These are phyloP conservation scores for Quaeritorhiza haematococci DNA, from an alignment of 371 early-diverging fungal genomes.

Conservation along the genomic window DNA sequence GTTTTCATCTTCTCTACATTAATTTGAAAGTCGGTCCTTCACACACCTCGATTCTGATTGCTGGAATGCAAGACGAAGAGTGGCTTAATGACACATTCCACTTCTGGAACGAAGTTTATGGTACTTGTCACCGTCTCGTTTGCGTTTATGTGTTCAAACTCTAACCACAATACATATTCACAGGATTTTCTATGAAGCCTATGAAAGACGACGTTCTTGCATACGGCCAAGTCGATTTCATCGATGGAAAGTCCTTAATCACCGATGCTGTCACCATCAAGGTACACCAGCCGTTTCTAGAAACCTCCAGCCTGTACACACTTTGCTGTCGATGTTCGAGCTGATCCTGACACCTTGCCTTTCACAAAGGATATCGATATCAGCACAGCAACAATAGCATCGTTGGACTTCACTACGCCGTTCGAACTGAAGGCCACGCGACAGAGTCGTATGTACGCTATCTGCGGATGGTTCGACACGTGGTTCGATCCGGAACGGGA, in stretches of 20 bases:
- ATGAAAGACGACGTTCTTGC: conserved; percentile 83
- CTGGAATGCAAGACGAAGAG: conserved; percentile 90
- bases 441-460: conserved; percentile 83
- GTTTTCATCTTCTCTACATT: conserved; percentile 20
- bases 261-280: conserved; percentile 70
- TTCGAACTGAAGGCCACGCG: conserved; percentile 73
- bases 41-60: conserved; percentile 83
- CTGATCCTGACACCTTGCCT: neutral
- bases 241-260: conserved; percentile 73
- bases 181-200: conserved; percentile 82
- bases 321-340: neutral
- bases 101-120: conserved; percentile 48
- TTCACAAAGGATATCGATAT: conserved; percentile 62
- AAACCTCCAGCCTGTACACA: neutral
- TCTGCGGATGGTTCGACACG: conserved; percentile 85
- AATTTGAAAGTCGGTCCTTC: conserved; percentile 92
- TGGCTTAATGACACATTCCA: conserved; percentile 72
- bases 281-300: conserved; percentile 17
- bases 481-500: conserved; percentile 81
- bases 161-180: conserved; percentile 35
- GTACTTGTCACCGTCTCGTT: conserved; percentile 79
- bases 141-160: neutral
- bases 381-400: conserved; percentile 73
- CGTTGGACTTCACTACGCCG: conserved; percentile 72
- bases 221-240: conserved; percentile 91